A percentile compares a stretch with the other conserved stretches of the same genome.
Evolutionary conservation across 1,284 basidiomycete species (phyloP).

Genomic region (Ceratobasidium sp.): DNA sequence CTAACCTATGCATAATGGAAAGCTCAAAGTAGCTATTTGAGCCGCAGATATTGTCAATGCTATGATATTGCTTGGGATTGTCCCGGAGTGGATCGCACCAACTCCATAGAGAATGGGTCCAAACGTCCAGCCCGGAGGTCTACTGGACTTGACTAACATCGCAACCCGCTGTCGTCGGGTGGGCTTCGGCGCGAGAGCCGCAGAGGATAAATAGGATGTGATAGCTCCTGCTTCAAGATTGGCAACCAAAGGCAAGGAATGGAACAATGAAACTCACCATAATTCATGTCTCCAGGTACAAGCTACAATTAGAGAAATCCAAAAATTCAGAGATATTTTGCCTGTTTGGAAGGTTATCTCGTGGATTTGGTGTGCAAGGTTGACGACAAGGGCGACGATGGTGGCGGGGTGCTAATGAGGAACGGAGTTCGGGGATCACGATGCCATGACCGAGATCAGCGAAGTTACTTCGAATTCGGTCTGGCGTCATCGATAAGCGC

Average conservation of each 20-base stretch:
- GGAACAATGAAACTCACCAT: constrained; percentile 6
- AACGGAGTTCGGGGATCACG: not conserved
- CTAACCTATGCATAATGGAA: constrained; percentile 42
- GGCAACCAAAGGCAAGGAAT: not conserved
- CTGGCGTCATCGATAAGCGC: no score
- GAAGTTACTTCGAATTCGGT: not conserved
- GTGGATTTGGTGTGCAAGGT: not conserved
- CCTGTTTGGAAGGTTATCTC: not conserved
- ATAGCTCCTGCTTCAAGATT: not conserved
- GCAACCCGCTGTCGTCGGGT: constrained; percentile 21
- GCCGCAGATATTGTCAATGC: constrained; percentile 37
- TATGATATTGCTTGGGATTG: constrained; percentile 39
- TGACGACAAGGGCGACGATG: not conserved
- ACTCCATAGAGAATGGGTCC: constrained; percentile 46
- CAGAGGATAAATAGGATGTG: constrained; percentile 19
- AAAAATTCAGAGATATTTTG: not conserved
- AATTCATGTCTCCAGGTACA: constrained; percentile 7
- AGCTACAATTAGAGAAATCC: not conserved
- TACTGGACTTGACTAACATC: constrained; percentile 40
- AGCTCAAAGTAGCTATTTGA: constrained; percentile 42
- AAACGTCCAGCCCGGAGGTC: constrained; percentile 45
- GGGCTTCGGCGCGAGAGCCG: constrained; percentile 24
- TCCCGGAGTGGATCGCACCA: constrained; percentile 44
- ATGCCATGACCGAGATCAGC: not conserved
- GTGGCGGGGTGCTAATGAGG: not conserved